These are phyloP conservation scores for Fusarium mexicanum DNA, from an alignment of 2,329 filamentous ascomycete genomes.

Conservation along the genomic window DNA sequence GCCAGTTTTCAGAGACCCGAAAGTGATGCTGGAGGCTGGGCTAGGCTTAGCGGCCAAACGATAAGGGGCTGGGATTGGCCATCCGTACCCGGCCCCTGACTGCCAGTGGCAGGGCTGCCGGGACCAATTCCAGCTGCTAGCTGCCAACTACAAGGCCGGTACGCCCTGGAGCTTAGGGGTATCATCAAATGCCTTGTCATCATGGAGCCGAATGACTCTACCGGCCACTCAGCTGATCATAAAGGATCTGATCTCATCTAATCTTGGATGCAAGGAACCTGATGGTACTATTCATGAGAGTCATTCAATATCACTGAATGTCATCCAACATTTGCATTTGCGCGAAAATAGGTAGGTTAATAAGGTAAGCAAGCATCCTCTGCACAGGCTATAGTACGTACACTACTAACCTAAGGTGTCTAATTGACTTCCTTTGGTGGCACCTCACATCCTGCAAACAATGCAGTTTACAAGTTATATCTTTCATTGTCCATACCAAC, in stretches of 20 bases:
- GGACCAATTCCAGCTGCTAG: constrained; percentile 15
- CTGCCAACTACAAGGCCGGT: constrained; percentile 21
- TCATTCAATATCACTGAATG: neutral
- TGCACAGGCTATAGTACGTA: neutral
- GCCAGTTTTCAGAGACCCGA: constrained; percentile 20
- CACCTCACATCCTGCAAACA: neutral
- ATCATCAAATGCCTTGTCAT: neutral
- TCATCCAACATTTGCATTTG: neutral
- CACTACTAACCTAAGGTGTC: neutral
- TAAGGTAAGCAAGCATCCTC: neutral
- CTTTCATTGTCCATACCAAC: neutral
- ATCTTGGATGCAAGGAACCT: neutral
- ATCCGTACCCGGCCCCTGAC: constrained; percentile 19
- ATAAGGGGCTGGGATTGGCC: constrained; percentile 3
- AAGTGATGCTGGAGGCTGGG: constrained; percentile 33
- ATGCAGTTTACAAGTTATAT: neutral
- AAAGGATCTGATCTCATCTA: neutral
- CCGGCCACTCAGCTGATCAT: constrained; percentile 13
- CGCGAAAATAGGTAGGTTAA: neutral
- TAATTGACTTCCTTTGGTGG: neutral
- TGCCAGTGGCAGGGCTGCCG: constrained; percentile 29
- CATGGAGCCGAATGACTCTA: constrained; percentile 33
- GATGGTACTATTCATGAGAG: neutral
- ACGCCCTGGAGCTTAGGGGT: constrained; percentile 16
- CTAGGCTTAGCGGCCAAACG: constrained; percentile 48